Evolutionary conservation across 768 basidiomycete species (phyloP).

Genomic region (Phlebiopsis flavidoalba): DNA sequence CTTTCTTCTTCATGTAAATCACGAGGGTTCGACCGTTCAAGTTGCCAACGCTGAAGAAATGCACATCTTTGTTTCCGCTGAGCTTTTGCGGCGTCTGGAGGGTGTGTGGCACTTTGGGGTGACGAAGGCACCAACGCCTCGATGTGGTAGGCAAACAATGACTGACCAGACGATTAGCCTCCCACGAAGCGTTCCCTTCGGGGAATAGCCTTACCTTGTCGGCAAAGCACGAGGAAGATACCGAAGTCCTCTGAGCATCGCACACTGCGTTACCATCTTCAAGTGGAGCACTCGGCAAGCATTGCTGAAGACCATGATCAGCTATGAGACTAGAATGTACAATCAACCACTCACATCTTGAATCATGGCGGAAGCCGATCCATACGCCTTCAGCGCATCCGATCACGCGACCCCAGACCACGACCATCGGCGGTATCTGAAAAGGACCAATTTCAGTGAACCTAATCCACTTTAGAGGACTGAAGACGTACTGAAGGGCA

Average conservation of each 20-base stretch:
- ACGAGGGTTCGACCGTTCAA: constrained; percentile 85
- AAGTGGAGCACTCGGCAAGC: constrained; percentile 90
- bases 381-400: constrained; percentile 95
- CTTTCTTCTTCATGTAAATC: constrained; percentile 95
- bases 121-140: constrained; percentile 93
- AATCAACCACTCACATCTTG: constrained; percentile 53
- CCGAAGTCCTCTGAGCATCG: constrained; percentile 95
- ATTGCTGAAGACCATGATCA: constrained; percentile 47
- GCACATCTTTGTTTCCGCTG: constrained; percentile 86
- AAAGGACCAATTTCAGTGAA: not conserved
- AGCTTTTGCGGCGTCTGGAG: constrained; percentile 86
- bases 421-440: constrained; percentile 80
- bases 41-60: constrained; percentile 92
- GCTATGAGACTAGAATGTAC: no score
- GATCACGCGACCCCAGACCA: constrained; percentile 82
- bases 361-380: constrained; percentile 90
- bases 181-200: no score
- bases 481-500: constrained; percentile 73
- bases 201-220: constrained; percentile 57
- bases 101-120: constrained; percentile 56
- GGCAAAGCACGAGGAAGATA: constrained; percentile 90
- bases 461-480: not conserved
- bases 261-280: constrained; percentile 91
- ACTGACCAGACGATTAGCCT: constrained; percentile 32
- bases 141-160: constrained; percentile 90